These are phyloP conservation scores for Fusarium pininemorale DNA, from an alignment of 2,329 filamentous ascomycete species.

Conservation along the genomic window DNA sequence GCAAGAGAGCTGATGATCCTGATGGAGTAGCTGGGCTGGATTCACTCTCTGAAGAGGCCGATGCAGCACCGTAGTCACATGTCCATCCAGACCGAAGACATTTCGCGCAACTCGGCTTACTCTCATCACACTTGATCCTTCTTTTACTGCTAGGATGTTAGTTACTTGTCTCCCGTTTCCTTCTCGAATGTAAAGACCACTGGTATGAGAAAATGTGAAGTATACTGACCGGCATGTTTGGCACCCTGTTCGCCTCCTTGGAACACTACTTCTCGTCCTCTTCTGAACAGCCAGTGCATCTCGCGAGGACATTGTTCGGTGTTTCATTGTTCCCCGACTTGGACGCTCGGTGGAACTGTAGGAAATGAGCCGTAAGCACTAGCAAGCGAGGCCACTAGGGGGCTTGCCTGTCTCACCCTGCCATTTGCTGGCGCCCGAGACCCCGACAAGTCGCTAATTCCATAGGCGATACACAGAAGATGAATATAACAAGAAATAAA, in stretches of 20 bases:
- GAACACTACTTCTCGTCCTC: neutral
- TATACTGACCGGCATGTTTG: constrained; percentile 6
- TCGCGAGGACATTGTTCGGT: neutral
- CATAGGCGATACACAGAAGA: neutral
- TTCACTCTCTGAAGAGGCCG: too few relatives aligned
- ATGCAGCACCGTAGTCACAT: neutral
- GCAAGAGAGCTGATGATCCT: neutral
- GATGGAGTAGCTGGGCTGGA: fast-evolving
- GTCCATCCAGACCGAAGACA: constrained; percentile 3
- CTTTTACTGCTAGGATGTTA: neutral
- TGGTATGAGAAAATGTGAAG: too few relatives aligned
- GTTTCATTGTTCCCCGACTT: neutral
- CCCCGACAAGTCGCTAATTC: too few relatives aligned
- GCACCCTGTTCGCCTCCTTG: constrained; percentile 5
- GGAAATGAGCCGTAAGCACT: constrained; percentile 7
- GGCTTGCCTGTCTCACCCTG: neutral
- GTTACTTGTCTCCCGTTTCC: too few relatives aligned
- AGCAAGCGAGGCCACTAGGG: neutral
- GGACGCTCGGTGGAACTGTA: neutral
- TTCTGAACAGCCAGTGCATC: neutral
- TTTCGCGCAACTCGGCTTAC: neutral
- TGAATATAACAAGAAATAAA: neutral
- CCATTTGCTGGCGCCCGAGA: too few relatives aligned
- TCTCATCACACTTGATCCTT: constrained; percentile 14
- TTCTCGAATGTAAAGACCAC: too few relatives aligned